phyloP scores from a whole-genome alignment of 108 stramenopile species.

The Aurantiochytrium sp. region DNA sequence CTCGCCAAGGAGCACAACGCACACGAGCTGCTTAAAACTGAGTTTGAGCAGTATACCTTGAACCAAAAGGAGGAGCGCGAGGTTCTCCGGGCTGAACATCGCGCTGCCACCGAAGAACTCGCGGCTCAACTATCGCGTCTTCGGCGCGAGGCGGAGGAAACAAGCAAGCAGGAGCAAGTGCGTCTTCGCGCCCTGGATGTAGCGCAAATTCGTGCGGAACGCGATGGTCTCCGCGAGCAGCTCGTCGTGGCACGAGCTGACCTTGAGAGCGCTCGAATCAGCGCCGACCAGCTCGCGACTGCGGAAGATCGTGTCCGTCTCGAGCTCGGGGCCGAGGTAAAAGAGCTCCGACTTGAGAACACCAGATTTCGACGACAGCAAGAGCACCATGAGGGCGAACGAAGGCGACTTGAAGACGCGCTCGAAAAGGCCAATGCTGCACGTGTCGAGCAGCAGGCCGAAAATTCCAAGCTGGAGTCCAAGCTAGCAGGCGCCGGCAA shows the following conservation, averaged over 20 bases:
- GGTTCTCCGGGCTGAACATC: background rate
- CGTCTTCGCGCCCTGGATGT: background rate
- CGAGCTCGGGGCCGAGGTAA: background rate
- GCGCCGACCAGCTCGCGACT: background rate
- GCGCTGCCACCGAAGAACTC: background rate
- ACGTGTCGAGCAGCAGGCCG: background rate
- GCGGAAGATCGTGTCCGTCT: background rate
- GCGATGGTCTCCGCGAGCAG: background rate
- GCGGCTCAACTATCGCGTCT: background rate
- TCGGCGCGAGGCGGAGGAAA: background rate
- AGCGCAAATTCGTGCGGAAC: background rate
- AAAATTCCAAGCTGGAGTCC: background rate
- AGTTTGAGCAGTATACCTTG: background rate
- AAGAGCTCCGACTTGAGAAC: background rate
- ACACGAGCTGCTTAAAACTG: background rate
- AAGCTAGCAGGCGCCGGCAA: background rate
- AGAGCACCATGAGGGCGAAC: background rate
- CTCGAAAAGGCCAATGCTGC: background rate
- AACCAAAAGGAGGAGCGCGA: background rate
- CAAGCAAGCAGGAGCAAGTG: background rate
- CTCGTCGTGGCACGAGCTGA: background rate
- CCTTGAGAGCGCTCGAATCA: background rate
- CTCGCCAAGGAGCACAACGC: background rate
- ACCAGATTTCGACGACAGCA: background rate
- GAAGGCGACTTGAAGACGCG: background rate